Evolutionary conservation across 345 rosid genomes (phyloP).

Genomic region (Eucalyptus urophylla): DNA sequence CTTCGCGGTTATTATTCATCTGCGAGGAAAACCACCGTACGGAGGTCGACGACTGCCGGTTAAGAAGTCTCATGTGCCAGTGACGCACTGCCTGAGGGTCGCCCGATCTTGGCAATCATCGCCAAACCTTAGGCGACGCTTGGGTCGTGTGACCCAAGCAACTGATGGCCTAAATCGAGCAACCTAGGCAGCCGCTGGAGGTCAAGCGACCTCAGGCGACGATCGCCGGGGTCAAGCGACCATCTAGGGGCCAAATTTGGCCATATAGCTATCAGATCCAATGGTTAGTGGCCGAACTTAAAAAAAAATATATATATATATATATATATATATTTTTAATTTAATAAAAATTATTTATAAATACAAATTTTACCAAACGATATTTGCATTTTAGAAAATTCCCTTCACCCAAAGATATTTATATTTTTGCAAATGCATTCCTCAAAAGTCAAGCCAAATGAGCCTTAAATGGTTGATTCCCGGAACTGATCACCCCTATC

Average conservation of each 20-base stretch:
- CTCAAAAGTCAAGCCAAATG: accelerated
- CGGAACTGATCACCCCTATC: neutral
- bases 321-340: too few relatives aligned
- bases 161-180: accelerated
- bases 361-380: too few relatives aligned
- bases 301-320: too few relatives aligned
- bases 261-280: accelerated
- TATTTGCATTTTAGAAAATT: too few relatives aligned
- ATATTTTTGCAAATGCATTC: accelerated
- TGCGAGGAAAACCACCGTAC: too few relatives aligned
- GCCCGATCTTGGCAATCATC: accelerated
- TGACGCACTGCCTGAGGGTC: accelerated
- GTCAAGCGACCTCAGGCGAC: too few relatives aligned
- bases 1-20: accelerated
- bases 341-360: too few relatives aligned
- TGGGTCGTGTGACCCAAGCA: accelerated
- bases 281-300: accelerated
- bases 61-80: accelerated
- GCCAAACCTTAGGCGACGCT: too few relatives aligned
- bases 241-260: too few relatives aligned
- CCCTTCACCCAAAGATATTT: too few relatives aligned
- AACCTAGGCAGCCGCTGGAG: accelerated
- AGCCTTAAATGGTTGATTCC: neutral
- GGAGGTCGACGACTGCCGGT: accelerated
- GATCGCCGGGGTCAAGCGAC: too few relatives aligned